phyloP scores from a whole-genome alignment of 164 flowering plant species.

The Malania oleifera region DNA sequence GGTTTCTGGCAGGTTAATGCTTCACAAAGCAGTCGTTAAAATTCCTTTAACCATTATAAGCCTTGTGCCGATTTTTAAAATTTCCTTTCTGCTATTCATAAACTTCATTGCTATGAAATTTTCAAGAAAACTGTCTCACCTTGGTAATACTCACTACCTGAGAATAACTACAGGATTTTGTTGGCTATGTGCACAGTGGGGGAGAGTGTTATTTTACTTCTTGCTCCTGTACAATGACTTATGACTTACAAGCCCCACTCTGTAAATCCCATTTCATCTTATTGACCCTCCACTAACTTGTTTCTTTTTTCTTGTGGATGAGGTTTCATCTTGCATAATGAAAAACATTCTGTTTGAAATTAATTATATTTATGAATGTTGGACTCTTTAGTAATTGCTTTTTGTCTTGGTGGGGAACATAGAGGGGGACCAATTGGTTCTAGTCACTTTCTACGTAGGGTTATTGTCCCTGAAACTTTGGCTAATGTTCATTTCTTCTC shows the following conservation, averaged over 20 bases:
- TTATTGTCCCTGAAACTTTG: conserved; percentile 34
- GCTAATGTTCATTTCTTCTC: conserved; percentile 34
- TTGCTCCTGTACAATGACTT: too few species aligned
- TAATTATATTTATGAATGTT: conserved; percentile 16
- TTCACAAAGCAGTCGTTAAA: neutral
- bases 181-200: neutral
- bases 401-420: conserved; percentile 20
- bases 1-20: neutral
- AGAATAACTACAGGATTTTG: neutral
- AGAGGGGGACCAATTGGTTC: conserved; percentile 38
- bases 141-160: neutral
- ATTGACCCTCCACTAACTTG: neutral
- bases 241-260: neutral
- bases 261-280: neutral
- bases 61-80: neutral
- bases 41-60: neutral
- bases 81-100: neutral
- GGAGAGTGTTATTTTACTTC: neutral
- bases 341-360: conserved; percentile 20
- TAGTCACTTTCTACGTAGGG: conserved; percentile 41
- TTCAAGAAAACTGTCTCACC: neutral
- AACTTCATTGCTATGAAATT: neutral
- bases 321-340: conserved; percentile 6
- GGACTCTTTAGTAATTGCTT: conserved; percentile 18
- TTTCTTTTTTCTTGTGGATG: neutral